Evolutionary conservation across 177 flowering plant species (phyloP), one percentile per base, ranked within the genome.

Genomic region (Telopea speciosissima): DNA sequence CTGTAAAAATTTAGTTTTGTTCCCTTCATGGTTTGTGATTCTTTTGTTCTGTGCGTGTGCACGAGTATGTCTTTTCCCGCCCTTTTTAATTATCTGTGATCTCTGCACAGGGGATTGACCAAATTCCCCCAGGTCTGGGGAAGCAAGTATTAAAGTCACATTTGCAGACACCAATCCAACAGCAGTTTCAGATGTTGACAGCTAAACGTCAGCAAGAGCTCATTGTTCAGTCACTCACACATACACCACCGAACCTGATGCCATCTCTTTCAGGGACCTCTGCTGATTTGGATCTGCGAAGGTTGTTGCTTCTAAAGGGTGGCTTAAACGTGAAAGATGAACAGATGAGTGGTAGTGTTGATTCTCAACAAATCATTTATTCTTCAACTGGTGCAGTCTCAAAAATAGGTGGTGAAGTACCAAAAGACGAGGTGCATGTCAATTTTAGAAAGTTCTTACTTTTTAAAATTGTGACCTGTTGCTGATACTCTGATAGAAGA

Each of bases 101-200:
- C 8, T 9, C 45, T 54, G 26, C 11, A 24, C 67, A 70, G 73
- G 66, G 66, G 25, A 28, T 22, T 66, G 62, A 66, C 44, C 70
- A 65, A 49, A 59, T 42, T 23, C 77, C 73, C 5, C 58, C 58
- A 7, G 28, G 68, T 33, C 26, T 73, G 70, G 61, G 68, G 23
- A 40, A 54, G 73, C 69, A 59, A 10, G 67, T 59, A 49, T 65
- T 58, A 59, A 68, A 62, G 22, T 56, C 69, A 28, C 24, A 24
- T 64, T 70, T 67, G 21, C 76, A 72, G 66, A 23, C 40, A 14
- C 33, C 69, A 25, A 63, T 64, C 62, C 52, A 69, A 33, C 74
- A 54, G 22, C 74, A 75, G 0, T 21, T 58, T 62, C 72, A 70
- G 26, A 33, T 31, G 40, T 58, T 65, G 23, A 33, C 63, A 67